A percentile compares a stretch with the other conserved stretches of the same genome.
phyloP scores from a whole-genome alignment of 2,329 filamentous ascomycete genomes.

The Fonsecaea monophora region DNA sequence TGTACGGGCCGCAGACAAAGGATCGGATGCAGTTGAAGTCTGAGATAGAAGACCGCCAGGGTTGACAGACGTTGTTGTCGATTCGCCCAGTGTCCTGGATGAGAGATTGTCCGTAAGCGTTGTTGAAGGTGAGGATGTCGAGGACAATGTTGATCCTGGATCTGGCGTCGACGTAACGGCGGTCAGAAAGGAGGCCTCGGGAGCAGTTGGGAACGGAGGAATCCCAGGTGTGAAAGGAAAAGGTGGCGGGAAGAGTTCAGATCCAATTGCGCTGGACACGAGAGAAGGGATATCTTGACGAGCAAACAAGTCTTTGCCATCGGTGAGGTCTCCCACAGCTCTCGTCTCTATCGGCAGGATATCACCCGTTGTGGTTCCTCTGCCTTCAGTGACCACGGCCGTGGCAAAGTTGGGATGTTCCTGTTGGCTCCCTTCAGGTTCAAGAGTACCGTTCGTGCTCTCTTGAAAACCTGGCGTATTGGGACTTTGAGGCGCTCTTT shows the following conservation, averaged over 20 bases:
- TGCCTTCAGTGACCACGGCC: not conserved
- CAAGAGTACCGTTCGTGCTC: not conserved
- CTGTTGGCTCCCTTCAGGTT: not conserved
- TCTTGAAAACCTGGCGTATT: not conserved
- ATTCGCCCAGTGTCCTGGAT: not conserved
- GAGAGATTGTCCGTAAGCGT: not conserved
- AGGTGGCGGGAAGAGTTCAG: not conserved
- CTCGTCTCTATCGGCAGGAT: not conserved
- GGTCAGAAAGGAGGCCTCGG: not conserved
- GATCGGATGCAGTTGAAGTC: not conserved
- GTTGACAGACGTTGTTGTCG: not conserved
- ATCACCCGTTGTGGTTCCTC: not conserved
- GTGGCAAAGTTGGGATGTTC: not conserved
- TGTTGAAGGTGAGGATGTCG: not conserved
- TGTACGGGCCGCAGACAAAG: not conserved
- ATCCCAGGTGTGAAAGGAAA: not conserved
- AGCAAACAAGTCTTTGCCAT: not conserved
- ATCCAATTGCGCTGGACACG: not conserved
- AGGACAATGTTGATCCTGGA: not conserved
- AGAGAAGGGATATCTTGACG: not conserved
- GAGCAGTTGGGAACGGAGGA: not conserved
- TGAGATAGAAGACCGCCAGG: not conserved
- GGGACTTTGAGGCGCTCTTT: not conserved
- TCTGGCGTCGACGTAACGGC: not conserved
- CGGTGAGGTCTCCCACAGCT: not conserved